Conservation (phyloP, 1,139 yeast genomes). For the Debaryomyces fabryi region DNA sequence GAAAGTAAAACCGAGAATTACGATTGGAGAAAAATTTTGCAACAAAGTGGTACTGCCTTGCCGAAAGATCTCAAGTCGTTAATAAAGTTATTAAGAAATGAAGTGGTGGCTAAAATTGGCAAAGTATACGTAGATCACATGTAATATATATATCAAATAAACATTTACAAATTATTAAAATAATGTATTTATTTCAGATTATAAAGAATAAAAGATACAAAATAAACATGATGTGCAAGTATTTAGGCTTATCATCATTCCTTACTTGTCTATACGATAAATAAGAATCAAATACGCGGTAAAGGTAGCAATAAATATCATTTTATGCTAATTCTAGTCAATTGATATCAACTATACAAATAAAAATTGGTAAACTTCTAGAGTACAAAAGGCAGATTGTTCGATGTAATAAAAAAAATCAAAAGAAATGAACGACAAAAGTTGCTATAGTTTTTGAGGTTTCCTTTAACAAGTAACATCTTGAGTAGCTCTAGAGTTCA, state of each 20-base stretch:
- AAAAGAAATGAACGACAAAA: slow-evolving; percentile 12
- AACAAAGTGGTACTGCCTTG: slow-evolving; percentile 17
- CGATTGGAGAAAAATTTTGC: slow-evolving; percentile 41
- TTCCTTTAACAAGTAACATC: slow-evolving; percentile 71
- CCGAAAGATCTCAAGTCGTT: slow-evolving; percentile 31
- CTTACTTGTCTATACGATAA: slow-evolving; percentile 4
- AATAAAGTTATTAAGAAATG: slow-evolving; percentile 33
- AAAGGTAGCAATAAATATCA: slow-evolving; percentile 5
- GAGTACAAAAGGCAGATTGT: slow-evolving; percentile 6
- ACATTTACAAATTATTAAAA: background rate
- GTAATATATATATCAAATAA: background rate
- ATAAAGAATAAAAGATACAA: background rate
- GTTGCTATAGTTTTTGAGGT: slow-evolving; percentile 1
- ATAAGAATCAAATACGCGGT: slow-evolving; percentile 1
- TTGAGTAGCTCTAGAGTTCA: slow-evolving; percentile 96
- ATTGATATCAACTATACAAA: slow-evolving; percentile 3
- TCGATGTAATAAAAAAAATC: slow-evolving; percentile 8
- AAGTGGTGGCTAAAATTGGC: slow-evolving; percentile 41
- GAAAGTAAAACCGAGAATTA: slow-evolving; percentile 21
- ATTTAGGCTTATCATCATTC: background rate
- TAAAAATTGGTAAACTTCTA: slow-evolving; percentile 6
- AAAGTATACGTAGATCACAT: slow-evolving; percentile 33
- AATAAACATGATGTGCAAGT: slow-evolving; percentile 2
- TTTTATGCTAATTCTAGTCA: slow-evolving; percentile 4
- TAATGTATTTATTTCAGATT: background rate